Conservation (phyloP, 2,329 filamentous ascomycete species). For the Colletotrichum tamarilloi region DNA sequence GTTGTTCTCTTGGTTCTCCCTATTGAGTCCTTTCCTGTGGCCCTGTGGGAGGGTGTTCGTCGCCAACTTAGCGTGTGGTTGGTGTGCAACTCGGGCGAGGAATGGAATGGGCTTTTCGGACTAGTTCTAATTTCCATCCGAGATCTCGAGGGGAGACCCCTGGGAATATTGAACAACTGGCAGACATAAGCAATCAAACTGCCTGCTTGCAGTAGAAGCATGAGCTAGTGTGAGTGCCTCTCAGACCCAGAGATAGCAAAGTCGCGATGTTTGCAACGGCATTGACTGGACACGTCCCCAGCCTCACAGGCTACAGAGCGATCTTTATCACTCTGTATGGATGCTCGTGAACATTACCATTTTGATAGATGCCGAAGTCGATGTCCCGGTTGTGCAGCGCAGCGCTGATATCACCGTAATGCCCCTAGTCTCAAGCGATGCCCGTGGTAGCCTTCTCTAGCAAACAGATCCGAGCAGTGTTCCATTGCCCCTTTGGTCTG, state of each 20-base stretch:
- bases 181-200: conserved; percentile 34
- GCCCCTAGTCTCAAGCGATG: conserved; percentile 1
- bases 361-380: not conserved
- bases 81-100: conserved; percentile 23
- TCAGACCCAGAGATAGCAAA: conserved; percentile 12
- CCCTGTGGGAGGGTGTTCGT: not conserved
- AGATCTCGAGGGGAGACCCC: conserved; percentile 34
- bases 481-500: conserved; percentile 17
- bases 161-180: conserved; percentile 34
- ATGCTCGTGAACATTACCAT: not conserved
- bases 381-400: conserved; percentile 5
- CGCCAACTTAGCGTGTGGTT: conserved; percentile 12
- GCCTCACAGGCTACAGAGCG: not conserved
- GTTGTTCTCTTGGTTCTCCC: not conserved
- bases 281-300: not conserved
- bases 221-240: conserved; percentile 23
- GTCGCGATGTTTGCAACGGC: not conserved
- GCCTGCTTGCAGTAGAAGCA: conserved; percentile 23
- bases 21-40: no score
- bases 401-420: conserved; percentile 14
- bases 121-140: conserved; percentile 29
- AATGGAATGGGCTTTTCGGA: conserved; percentile 12
- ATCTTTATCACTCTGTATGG: not conserved
- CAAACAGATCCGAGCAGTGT: conserved; percentile 18
- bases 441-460: not conserved